phyloP scores from a whole-genome alignment of 371 early-diverging fungal genomes.

The Apophysomyces variabilis region DNA sequence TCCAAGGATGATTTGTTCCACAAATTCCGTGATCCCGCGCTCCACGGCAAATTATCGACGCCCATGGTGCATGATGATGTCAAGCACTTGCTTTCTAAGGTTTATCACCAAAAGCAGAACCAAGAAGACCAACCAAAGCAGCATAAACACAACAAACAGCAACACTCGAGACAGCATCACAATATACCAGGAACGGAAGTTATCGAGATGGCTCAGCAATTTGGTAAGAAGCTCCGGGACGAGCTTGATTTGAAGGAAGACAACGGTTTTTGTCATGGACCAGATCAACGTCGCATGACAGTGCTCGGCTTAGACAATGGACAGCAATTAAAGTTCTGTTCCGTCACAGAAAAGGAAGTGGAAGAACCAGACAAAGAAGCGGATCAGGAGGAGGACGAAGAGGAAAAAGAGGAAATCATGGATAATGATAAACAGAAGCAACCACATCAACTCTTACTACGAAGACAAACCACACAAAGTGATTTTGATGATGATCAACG shows the following conservation, averaged over 20 bases:
- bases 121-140: neutral
- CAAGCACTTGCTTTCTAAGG: conserved; percentile 50
- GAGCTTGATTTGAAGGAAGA: neutral
- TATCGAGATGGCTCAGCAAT: neutral
- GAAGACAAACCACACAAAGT: neutral
- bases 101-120: conserved; percentile 31
- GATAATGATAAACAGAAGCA: neutral
- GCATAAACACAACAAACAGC: neutral
- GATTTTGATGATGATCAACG: conserved; percentile 12
- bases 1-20: conserved; percentile 24
- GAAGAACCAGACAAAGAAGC: conserved; percentile 16
- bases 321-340: conserved; percentile 14
- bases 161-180: neutral
- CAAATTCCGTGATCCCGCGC: conserved; percentile 51
- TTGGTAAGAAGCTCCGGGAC: neutral
- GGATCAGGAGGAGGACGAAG: neutral
- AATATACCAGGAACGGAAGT: neutral
- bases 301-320: conserved; percentile 11
- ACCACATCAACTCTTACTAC: neutral
- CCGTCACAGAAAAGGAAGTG: conserved; percentile 16
- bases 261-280: neutral
- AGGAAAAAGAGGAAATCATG: neutral
- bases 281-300: conserved; percentile 4
- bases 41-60: conserved; percentile 45
- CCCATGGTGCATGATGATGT: conserved; percentile 61